These are phyloP conservation scores for Fusarium torulosum DNA, from an alignment of 2,329 filamentous ascomycete genomes.

Conservation along the genomic window DNA sequence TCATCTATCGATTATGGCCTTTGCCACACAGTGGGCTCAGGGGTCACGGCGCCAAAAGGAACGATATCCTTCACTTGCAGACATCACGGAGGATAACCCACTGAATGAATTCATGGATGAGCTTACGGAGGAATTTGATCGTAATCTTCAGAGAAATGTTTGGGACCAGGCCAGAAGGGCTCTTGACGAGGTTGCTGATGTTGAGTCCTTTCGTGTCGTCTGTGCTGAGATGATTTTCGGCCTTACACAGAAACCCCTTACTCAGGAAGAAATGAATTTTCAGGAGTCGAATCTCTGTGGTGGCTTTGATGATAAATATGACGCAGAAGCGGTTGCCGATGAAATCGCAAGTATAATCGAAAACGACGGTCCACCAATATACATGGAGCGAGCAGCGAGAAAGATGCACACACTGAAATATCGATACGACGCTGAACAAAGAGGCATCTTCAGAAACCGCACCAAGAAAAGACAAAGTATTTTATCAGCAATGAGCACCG, in stretches of 20 bases:
- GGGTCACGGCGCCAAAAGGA: conserved; percentile 30
- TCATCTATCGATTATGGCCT: conserved; percentile 63
- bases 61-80: conserved; percentile 7
- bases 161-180: conserved; percentile 55
- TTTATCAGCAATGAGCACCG: neutral
- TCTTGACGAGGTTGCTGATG: conserved; percentile 51
- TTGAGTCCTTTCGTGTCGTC: conserved; percentile 55
- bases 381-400: conserved; percentile 41
- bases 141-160: conserved; percentile 51
- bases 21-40: conserved; percentile 64
- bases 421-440: conserved; percentile 37
- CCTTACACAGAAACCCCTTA: conserved; percentile 50
- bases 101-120: conserved; percentile 10
- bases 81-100: neutral
- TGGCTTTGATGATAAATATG: neutral
- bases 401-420: conserved; percentile 46
- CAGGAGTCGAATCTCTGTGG: neutral
- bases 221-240: conserved; percentile 58
- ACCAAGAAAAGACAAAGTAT: conserved; percentile 7
- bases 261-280: conserved; percentile 2
- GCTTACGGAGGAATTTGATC: conserved; percentile 53
- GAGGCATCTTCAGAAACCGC: conserved; percentile 17
- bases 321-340: conserved; percentile 6
- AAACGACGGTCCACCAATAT: conserved; percentile 40
- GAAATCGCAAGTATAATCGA: conserved; percentile 35